Percentiles rank a stretch among this genome's conserved stretches.
phyloP scores from a whole-genome alignment of 371 early-diverging fungal species.

The Batkoa obscura region DNA sequence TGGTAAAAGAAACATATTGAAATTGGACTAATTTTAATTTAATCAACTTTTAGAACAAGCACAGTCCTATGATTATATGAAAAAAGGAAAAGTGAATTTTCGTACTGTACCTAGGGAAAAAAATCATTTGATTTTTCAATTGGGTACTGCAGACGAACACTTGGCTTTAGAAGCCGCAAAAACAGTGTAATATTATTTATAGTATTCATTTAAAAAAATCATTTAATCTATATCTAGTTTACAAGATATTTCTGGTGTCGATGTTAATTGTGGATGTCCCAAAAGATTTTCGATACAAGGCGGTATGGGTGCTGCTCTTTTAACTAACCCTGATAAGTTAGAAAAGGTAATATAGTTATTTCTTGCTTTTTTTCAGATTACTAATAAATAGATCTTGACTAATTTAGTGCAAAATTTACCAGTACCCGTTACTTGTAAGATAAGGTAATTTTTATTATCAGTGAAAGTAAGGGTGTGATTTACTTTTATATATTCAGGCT shows the following conservation, averaged over 20 bases:
- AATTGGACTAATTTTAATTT: background rate
- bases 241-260: conserved; percentile 71
- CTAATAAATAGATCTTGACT: conserved; percentile 32
- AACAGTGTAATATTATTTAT: conserved; percentile 29
- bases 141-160: conserved; percentile 71
- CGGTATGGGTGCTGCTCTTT: conserved; percentile 89
- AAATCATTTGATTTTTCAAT: conserved; percentile 43
- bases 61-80: conserved; percentile 44
- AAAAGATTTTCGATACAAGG: conserved; percentile 83
- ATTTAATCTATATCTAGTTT: background rate
- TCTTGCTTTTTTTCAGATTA: background rate
- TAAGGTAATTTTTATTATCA: conserved; percentile 15
- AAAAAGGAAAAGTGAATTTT: conserved; percentile 30
- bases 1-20: conserved; percentile 16
- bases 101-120: conserved; percentile 44
- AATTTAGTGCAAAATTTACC: conserved; percentile 50
- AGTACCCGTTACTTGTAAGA: conserved; percentile 66
- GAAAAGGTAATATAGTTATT: conserved; percentile 19
- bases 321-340: conserved; percentile 65
- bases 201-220: background rate
- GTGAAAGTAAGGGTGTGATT: background rate
- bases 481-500: conserved; percentile 19
- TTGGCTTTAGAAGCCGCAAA: conserved; percentile 73
- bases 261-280: conserved; percentile 95
- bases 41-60: conserved; percentile 22